These are phyloP conservation scores for Batkoa obscura DNA, from an alignment of 371 early-diverging fungal genomes.

Conservation along the genomic window DNA sequence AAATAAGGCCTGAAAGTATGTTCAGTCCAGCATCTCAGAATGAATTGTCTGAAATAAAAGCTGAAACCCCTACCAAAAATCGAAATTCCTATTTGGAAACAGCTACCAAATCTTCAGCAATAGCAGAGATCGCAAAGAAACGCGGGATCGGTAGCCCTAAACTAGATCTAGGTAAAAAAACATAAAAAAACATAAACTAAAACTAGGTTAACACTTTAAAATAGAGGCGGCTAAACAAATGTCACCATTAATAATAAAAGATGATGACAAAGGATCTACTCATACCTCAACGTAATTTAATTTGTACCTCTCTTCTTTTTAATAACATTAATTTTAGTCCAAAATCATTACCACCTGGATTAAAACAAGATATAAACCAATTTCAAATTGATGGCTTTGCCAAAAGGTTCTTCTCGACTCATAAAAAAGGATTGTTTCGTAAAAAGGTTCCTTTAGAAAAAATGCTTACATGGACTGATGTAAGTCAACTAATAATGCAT, in stretches of 20 bases:
- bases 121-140: neutral
- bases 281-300: too few species aligned
- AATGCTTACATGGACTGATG: conserved; percentile 46
- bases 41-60: neutral
- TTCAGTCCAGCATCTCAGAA: neutral
- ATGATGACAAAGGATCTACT: too few species aligned
- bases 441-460: conserved; percentile 71
- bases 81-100: neutral
- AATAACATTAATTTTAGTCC: too few species aligned
- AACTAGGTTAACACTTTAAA: too few species aligned
- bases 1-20: conserved; percentile 5
- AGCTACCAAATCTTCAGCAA: neutral
- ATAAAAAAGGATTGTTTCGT: conserved; percentile 68
- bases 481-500: too few species aligned
- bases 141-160: neutral
- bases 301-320: too few species aligned
- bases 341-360: conserved; percentile 28
- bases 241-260: neutral
- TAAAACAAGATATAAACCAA: conserved; percentile 50
- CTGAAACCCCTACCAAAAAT: neutral
- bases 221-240: neutral
- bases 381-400: conserved; percentile 86
- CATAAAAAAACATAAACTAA: too few species aligned
- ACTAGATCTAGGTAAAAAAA: neutral
- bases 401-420: conserved; percentile 72